These are phyloP conservation scores for Cryphonectria parasitica DNA, from an alignment of 2,329 filamentous ascomycete species.

Conservation along the genomic window DNA sequence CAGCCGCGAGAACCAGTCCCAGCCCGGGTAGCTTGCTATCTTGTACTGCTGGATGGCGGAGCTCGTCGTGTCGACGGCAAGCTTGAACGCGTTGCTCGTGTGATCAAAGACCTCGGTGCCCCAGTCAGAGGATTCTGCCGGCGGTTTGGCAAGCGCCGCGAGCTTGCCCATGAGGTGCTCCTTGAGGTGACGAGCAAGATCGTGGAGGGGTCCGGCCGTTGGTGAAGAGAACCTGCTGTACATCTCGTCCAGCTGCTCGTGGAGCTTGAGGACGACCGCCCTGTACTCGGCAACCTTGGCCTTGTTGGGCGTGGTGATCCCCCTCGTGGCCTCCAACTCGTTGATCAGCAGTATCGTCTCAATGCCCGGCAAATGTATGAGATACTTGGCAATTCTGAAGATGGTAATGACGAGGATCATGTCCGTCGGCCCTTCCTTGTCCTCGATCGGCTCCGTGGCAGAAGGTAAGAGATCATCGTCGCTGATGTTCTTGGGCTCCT, in stretches of 20 bases:
- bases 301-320: slow-evolving; percentile 33
- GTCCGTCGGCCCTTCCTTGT: slow-evolving; percentile 61
- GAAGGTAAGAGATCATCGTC: slow-evolving; percentile 61
- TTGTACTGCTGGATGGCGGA: slow-evolving; percentile 51
- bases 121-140: slow-evolving; percentile 52
- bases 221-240: slow-evolving; percentile 56
- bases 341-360: slow-evolving; percentile 55
- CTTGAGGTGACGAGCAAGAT: slow-evolving; percentile 53
- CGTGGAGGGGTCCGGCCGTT: slow-evolving; percentile 56
- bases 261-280: slow-evolving; percentile 46
- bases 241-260: slow-evolving; percentile 48
- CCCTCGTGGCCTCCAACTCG: slow-evolving; percentile 40
- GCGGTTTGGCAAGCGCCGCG: slow-evolving; percentile 50
- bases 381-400: slow-evolving; percentile 54
- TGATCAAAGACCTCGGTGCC: slow-evolving; percentile 52
- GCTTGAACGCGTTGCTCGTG: slow-evolving; percentile 60
- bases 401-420: slow-evolving; percentile 61
- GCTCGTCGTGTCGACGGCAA: slow-evolving; percentile 54
- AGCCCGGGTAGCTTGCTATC: slow-evolving; percentile 49
- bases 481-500: slow-evolving; percentile 60
- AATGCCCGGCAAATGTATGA: slow-evolving; percentile 52
- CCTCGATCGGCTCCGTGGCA: slow-evolving; percentile 54
- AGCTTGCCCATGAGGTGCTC: slow-evolving; percentile 55
- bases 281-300: slow-evolving; percentile 48
- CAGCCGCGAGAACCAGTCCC: slow-evolving; percentile 58